Evolutionary conservation across 129 eudicot species (phyloP), one percentile per base, ranked within the genome.

Genomic region (Pulicaria dysenterica): DNA sequence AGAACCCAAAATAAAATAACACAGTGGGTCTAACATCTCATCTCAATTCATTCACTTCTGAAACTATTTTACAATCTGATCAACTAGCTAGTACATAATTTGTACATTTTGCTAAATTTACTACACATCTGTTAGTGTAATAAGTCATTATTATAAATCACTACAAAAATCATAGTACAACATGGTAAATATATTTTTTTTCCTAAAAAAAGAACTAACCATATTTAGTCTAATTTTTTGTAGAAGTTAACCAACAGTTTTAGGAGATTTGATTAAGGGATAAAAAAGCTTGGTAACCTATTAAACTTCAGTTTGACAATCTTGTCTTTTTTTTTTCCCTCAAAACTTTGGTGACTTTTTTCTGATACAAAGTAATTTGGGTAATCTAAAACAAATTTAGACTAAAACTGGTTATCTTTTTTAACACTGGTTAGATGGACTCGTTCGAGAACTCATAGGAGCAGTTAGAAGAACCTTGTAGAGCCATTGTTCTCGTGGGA

Each of bases 371-470:
- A 34, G 38, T 58, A 39, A 61, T 19, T 40, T 9, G 69, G 69
- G 63, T 69, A 39, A 69, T 12, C 74, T 2, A 8, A 7, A 17
- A 58, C 47, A 58, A 31, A 9, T 63, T 38, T 38, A 42, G 37
- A 42, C 4, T 6, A 5, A 63, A 43, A 5, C 7, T 5, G 37
- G n/a, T 68, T 65, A 58, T 54, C 15, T 16, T 42, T 37, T 24
- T 44, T 12, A 70, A 57, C 36, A n/a, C 12, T 51, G 44, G 69
- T 73, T 67, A 95, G 39, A 73, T 76, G 31, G 97, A 90, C 5
- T 95, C 91, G 41, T 95, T 96, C 0, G 99, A 88, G 79, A 95
- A 95, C 15, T 87, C 91, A 66, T 82, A 90, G 4, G 99, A 95
- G 78, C 91, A 90, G 80, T 84, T 88, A 1, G 96, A 83, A 19